These are phyloP conservation scores for Babesia ovata DNA, from an alignment of 169 alveolate genomes.

Conservation along the genomic window DNA sequence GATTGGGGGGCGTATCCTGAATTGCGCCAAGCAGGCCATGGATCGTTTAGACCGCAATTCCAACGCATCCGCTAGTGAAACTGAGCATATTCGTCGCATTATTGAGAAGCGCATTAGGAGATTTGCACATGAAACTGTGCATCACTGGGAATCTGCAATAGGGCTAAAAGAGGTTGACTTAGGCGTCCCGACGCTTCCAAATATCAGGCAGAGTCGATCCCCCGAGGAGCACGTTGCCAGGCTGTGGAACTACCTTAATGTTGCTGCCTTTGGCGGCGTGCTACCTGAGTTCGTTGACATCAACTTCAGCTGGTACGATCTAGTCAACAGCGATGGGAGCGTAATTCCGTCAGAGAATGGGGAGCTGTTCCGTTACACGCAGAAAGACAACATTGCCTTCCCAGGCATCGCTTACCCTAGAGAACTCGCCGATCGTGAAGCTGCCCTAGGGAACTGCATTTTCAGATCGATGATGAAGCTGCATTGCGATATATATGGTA, in stretches of 20 bases:
- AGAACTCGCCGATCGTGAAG: slow-evolving; percentile 18
- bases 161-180: neutral
- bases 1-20: slow-evolving; percentile 53
- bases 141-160: slow-evolving; percentile 29
- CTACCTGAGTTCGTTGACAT: slow-evolving; percentile 59
- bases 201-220: neutral
- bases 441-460: slow-evolving; percentile 56
- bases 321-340: slow-evolving; percentile 1
- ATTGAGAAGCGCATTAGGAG: slow-evolving; percentile 26
- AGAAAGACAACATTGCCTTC: slow-evolving; percentile 29
- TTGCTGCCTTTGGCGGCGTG: slow-evolving; percentile 17
- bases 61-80: neutral
- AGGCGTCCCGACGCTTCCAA: too few species aligned
- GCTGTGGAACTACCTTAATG: slow-evolving; percentile 56
- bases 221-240: slow-evolving; percentile 51
- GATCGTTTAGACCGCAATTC: slow-evolving; percentile 17
- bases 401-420: slow-evolving; percentile 52
- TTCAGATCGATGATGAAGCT: slow-evolving; percentile 64
- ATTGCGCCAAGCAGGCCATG: slow-evolving; percentile 49
- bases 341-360: neutral
- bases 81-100: slow-evolving; percentile 19
- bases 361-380: slow-evolving; percentile 30
- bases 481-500: slow-evolving; percentile 53
- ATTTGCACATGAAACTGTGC: slow-evolving; percentile 19
- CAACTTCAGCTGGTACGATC: slow-evolving; percentile 34